These are phyloP conservation scores for Sistotremastrum niveocremeum DNA, from an alignment of 768 basidiomycete species.

Conservation along the genomic window DNA sequence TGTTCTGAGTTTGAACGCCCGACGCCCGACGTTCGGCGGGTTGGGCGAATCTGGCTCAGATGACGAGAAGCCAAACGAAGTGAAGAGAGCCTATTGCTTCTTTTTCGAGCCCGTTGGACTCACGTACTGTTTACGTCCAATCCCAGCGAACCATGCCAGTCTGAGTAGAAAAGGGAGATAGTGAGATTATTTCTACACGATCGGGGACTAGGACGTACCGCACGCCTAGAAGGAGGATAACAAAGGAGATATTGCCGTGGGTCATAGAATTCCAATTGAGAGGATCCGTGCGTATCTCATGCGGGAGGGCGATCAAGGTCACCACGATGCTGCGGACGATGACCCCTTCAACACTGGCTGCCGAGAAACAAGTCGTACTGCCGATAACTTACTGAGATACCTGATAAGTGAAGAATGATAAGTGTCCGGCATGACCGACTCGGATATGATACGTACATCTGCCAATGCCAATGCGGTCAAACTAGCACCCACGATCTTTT, in stretches of 20 bases:
- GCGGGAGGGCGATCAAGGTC: constrained; percentile 46
- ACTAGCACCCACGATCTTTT: constrained; percentile 51
- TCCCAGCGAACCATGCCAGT: constrained; percentile 40
- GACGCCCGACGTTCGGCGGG: too few species aligned
- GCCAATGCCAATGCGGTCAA: constrained; percentile 52
- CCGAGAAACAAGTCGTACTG: too few species aligned
- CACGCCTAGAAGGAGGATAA: constrained; percentile 38
- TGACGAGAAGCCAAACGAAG: too few species aligned
- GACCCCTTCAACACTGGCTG: too few species aligned
- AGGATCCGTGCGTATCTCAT: constrained; percentile 34
- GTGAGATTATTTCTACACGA: neutral
- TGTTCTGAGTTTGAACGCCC: too few species aligned
- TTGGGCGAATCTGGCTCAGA: too few species aligned
- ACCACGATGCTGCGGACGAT: constrained; percentile 33
- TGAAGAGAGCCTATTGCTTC: too few species aligned
- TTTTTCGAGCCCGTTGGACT: too few species aligned
- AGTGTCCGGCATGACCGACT: neutral
- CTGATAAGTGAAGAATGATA: constrained; percentile 19
- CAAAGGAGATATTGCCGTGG: constrained; percentile 64
- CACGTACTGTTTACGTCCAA: constrained; percentile 30
- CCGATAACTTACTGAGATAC: constrained; percentile 40
- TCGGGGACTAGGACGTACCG: constrained; percentile 28
- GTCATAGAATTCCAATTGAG: constrained; percentile 55
- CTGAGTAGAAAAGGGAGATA: constrained; percentile 17
- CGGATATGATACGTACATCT: constrained; percentile 37